Evolutionary conservation across 2,329 filamentous ascomycete genomes (phyloP).

Genomic region (Scytalidium sp.): DNA sequence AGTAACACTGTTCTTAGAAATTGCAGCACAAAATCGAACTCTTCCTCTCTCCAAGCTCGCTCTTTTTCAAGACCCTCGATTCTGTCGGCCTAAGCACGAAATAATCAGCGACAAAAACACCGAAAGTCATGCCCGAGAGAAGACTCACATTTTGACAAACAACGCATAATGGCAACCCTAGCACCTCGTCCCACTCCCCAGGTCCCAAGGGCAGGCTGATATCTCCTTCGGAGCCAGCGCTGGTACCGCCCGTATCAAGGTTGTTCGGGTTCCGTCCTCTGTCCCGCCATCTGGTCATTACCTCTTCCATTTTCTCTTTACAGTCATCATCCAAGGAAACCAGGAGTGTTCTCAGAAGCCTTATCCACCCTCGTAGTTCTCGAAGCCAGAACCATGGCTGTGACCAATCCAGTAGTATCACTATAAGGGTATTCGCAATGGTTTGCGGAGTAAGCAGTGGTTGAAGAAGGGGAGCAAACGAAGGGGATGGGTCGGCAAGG

Average conservation of each 20-base stretch:
- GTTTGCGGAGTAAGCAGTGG: constrained; percentile 82
- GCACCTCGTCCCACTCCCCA: constrained; percentile 88
- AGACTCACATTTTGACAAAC: constrained; percentile 86
- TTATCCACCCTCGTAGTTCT: constrained; percentile 85
- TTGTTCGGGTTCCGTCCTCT: constrained; percentile 65
- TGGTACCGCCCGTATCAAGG: constrained; percentile 56
- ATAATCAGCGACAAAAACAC: constrained; percentile 22
- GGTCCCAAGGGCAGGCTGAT: constrained; percentile 76
- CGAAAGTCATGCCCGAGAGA: too few relatives aligned
- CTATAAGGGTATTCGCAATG: constrained; percentile 81
- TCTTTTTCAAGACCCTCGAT: constrained; percentile 85
- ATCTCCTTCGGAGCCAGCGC: constrained; percentile 60
- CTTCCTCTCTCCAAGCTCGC: constrained; percentile 89
- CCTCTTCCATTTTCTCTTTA: constrained; percentile 82
- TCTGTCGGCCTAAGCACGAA: constrained; percentile 13
- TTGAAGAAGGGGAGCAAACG: constrained; percentile 78
- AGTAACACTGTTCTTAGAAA: constrained; percentile 86
- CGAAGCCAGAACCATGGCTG: constrained; percentile 91
- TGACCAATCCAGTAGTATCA: constrained; percentile 93
- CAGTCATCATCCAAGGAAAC: constrained; percentile 71
- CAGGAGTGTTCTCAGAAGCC: constrained; percentile 75
- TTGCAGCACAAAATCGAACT: constrained; percentile 94
- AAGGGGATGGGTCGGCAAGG: constrained; percentile 77
- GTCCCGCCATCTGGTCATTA: constrained; percentile 77
- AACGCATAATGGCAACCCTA: constrained; percentile 84